phyloP scores from a whole-genome alignment of 2,329 filamentous ascomycete genomes.

The Lithohypha guttulata region DNA sequence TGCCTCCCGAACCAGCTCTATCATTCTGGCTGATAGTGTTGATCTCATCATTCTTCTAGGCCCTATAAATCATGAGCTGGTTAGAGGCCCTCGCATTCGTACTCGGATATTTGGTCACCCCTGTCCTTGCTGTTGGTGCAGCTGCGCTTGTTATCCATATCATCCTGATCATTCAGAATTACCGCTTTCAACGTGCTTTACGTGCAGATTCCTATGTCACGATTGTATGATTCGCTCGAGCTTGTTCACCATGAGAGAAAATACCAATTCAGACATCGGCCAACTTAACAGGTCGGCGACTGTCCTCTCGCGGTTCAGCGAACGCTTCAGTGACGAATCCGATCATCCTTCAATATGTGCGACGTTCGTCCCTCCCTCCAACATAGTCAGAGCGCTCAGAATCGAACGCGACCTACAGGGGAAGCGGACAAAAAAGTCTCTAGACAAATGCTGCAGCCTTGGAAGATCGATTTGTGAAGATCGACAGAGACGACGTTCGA shows the following conservation, averaged over 20 bases:
- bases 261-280: background rate
- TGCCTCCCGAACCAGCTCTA: too few species aligned
- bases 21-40: background rate
- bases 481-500: background rate
- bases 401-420: background rate
- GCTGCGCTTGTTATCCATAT: slow-evolving; percentile 7
- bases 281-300: background rate
- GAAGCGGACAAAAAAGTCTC: background rate
- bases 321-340: background rate
- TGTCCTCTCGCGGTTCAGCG: background rate
- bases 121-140: slow-evolving; percentile 7
- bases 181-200: slow-evolving; percentile 1
- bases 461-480: too few species aligned
- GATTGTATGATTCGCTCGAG: background rate
- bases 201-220: slow-evolving; percentile 4
- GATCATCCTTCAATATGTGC: background rate
- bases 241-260: background rate
- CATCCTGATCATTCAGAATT: slow-evolving; percentile 3
- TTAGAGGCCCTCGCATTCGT: slow-evolving; percentile 4
- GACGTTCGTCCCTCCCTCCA: background rate
- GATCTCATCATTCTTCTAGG: slow-evolving; percentile 5
- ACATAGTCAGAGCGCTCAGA: background rate
- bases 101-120: slow-evolving; percentile 8
- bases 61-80: slow-evolving; percentile 1
- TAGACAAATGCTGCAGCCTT: too few species aligned